Percentiles rank a stretch among this genome's conserved stretches.
phyloP scores from a whole-genome alignment of 108 stramenopile species.

The Cyclotella choctawhatcheeana region DNA sequence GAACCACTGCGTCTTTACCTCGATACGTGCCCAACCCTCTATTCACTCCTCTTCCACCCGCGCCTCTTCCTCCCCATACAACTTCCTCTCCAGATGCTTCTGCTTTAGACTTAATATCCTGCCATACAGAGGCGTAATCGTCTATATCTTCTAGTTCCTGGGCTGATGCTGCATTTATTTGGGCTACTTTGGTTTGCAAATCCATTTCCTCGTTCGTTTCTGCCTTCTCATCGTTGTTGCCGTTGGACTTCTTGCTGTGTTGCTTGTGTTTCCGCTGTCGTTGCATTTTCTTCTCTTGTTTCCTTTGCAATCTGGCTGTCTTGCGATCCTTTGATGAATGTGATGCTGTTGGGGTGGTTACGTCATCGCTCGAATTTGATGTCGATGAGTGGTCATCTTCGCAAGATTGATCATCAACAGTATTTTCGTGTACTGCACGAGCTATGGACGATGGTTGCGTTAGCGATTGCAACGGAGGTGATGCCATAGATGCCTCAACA shows the following conservation, averaged over 20 bases:
- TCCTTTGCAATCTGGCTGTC: background rate
- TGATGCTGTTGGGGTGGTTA: background rate
- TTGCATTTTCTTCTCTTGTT: background rate
- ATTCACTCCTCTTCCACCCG: background rate
- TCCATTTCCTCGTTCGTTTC: too few species aligned
- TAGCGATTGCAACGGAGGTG: background rate
- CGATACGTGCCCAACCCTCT: background rate
- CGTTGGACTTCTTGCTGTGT: background rate
- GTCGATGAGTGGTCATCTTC: background rate
- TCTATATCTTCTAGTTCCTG: background rate
- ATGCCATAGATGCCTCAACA: background rate
- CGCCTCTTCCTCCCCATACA: background rate
- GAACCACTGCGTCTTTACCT: background rate
- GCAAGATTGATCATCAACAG: background rate
- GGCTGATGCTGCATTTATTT: background rate
- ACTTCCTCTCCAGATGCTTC: background rate
- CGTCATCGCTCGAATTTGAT: background rate
- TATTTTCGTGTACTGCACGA: background rate
- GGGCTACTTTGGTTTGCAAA: background rate
- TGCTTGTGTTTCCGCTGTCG: background rate
- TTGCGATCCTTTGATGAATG: background rate
- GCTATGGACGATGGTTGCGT: background rate
- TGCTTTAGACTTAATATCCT: background rate
- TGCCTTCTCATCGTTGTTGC: background rate
- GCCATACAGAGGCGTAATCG: background rate